Percentiles rank a stretch among this genome's conserved stretches.
Evolutionary conservation across 495 filamentous ascomycete species (phyloP).

Genomic region (Neurospora sp.): DNA sequence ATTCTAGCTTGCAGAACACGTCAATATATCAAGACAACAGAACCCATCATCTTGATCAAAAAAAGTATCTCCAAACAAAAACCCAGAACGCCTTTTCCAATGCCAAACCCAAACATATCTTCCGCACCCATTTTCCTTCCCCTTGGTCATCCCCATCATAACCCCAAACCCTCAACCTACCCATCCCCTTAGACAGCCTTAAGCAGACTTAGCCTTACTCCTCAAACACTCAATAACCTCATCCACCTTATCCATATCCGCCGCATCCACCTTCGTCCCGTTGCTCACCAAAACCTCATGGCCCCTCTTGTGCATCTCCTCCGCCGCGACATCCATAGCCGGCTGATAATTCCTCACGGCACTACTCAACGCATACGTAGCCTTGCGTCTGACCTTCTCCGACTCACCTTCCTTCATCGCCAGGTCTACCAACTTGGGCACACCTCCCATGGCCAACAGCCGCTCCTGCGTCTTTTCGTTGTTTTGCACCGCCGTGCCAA

Average conservation of each 20-base stretch:
- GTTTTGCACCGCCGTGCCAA: constrained; percentile 92
- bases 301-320: constrained; percentile 46
- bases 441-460: constrained; percentile 58
- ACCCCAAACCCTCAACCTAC: too few relatives aligned
- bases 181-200: constrained; percentile 8
- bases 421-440: constrained; percentile 58
- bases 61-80: not conserved
- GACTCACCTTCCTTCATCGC: constrained; percentile 47
- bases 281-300: constrained; percentile 21
- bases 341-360: constrained; percentile 81
- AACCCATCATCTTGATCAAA: not conserved
- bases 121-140: not conserved
- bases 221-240: constrained; percentile 57
- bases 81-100: not conserved
- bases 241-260: constrained; percentile 80
- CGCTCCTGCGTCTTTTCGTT: constrained; percentile 75
- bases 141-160: constrained; percentile 1
- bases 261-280: constrained; percentile 49
- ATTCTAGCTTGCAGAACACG: not conserved
- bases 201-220: constrained; percentile 28
- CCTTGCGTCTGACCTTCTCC: constrained; percentile 66
- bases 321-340: constrained; percentile 53
- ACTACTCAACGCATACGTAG: constrained; percentile 65
- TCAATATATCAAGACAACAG: not conserved
- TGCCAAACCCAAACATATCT: not conserved